Evolutionary conservation across 2,329 filamentous ascomycete genomes (phyloP), one percentile per base, ranked within the genome.

Genomic region (Blastomyces parvus): DNA sequence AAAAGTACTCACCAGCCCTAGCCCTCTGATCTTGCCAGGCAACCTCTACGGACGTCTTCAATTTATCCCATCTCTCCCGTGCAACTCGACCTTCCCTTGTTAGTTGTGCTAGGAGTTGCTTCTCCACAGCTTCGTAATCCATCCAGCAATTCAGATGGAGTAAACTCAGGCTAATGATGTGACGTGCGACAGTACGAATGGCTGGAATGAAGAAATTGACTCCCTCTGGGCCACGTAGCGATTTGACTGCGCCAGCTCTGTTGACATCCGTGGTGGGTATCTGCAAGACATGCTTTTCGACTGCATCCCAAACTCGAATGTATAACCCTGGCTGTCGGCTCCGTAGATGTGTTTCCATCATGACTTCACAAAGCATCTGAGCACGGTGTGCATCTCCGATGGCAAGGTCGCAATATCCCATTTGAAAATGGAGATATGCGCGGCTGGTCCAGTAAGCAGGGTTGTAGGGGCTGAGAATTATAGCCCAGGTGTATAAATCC

Each of bases 351-450:
- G 62, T 62, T 63, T 71, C 70, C 22, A 57, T 59, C 14, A 74
- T 61, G 8, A 73, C 66, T 55, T 76, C 73, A 50, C 71, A 74
- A 11, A 76, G 69, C 62, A 72, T 64, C 55, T 71, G 68, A 2
- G 73, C 73, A 17, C 73, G 73, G 64, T 75, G 73, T 22, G 73
- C 73, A 46, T 76, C 74, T 14, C 74, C 74, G n/a, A 76, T 65
- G 8, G 74, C 74, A 27, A 76, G 69, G 61, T 76, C 74, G 40
- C 71, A 74, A 50, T 69, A 68, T 0, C 68, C 72, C 56, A 69
- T 68, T 44, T 70, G 68, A 50, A 74, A 75, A 66, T 73, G 69
- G 17, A 73, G 70, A 61, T 73, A 76, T 14, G 73, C 73, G 11
- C 74, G 69, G 48, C 72, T 73, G 9, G 71, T 64, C 74, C 74